Conservation (phyloP, 192 early-diverging fungal genomes). For the Umbelopsis sp. region DNA sequence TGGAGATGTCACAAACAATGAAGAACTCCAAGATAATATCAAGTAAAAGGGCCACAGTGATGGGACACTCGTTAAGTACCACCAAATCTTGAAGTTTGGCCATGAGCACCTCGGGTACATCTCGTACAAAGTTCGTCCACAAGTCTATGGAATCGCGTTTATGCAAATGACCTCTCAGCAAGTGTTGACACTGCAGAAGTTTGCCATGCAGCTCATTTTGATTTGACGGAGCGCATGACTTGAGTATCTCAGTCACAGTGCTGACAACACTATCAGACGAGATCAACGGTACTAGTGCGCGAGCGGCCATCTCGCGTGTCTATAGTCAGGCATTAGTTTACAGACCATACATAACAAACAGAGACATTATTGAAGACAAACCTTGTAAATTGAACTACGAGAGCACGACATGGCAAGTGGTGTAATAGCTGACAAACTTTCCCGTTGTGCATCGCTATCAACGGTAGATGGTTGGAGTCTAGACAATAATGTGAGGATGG, state of each 20-base stretch:
- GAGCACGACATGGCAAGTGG: constrained; percentile 55
- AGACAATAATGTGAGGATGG: constrained; percentile 85
- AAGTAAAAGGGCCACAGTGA: constrained; percentile 53
- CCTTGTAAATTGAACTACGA: constrained; percentile 57
- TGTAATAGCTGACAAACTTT: constrained; percentile 49
- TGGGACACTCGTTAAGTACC: constrained; percentile 42
- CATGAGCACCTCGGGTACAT: constrained; percentile 42
- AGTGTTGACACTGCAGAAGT: constrained; percentile 70
- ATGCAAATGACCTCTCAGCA: constrained; percentile 66
- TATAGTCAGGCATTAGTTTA: constrained; percentile 29
- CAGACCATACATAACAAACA: background rate
- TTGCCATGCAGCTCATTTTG: constrained; percentile 80
- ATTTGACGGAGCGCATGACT: constrained; percentile 37
- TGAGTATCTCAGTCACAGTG: constrained; percentile 51
- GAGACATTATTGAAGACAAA: background rate
- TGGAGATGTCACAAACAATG: constrained; percentile 39
- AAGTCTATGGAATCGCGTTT: constrained; percentile 41
- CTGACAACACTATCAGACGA: constrained; percentile 60
- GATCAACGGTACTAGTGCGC: constrained; percentile 78
- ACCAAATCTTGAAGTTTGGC: constrained; percentile 37
- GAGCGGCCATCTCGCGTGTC: constrained; percentile 84
- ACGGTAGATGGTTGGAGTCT: constrained; percentile 70
- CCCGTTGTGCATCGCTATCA: constrained; percentile 41
- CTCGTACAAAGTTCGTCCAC: constrained; percentile 45
- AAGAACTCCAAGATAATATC: constrained; percentile 54